phyloP scores from a whole-genome alignment of 1,284 basidiomycete genomes.

The Ceratobasidium sp. region DNA sequence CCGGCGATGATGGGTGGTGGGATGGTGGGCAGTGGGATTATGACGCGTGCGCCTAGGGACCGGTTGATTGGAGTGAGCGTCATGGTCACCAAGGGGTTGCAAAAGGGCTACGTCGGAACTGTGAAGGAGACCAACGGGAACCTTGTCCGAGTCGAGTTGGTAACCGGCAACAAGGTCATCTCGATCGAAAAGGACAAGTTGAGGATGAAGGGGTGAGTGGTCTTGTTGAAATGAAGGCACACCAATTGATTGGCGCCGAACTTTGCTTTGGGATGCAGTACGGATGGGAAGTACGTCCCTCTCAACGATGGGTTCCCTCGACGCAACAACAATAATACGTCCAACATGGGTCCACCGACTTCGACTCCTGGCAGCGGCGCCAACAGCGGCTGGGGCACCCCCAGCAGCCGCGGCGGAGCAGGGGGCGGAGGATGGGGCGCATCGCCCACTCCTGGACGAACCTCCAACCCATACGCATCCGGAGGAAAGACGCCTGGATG shows the following conservation, averaged over 20 bases:
- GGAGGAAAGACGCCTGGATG: slow-evolving; percentile 64
- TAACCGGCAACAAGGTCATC: slow-evolving; percentile 89
- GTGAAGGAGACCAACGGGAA: slow-evolving; percentile 96
- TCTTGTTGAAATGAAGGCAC: neutral
- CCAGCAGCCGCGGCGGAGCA: slow-evolving; percentile 39
- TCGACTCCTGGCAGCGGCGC: slow-evolving; percentile 1
- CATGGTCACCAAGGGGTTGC: slow-evolving; percentile 83
- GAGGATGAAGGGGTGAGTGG: slow-evolving; percentile 72
- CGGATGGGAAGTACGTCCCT: slow-evolving; percentile 61
- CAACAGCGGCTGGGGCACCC: slow-evolving; percentile 39
- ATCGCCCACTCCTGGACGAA: slow-evolving; percentile 54
- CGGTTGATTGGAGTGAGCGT: slow-evolving; percentile 83
- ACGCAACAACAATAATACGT: slow-evolving; percentile 21
- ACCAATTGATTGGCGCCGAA: neutral
- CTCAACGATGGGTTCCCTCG: slow-evolving; percentile 50
- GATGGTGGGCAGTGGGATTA: slow-evolving; percentile 80
- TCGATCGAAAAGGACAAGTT: slow-evolving; percentile 84
- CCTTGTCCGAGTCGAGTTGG: slow-evolving; percentile 88
- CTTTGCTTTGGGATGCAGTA: slow-evolving; percentile 49
- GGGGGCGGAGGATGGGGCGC: slow-evolving; percentile 34
- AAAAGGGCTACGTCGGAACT: slow-evolving; percentile 90
- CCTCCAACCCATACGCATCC: slow-evolving; percentile 70
- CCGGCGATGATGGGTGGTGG: slow-evolving; percentile 77
- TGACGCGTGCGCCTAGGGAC: slow-evolving; percentile 77
- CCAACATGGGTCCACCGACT: slow-evolving; percentile 50